phyloP scores from a whole-genome alignment of 2,329 filamentous ascomycete species.

The Neophaeococcomyces aloes region DNA sequence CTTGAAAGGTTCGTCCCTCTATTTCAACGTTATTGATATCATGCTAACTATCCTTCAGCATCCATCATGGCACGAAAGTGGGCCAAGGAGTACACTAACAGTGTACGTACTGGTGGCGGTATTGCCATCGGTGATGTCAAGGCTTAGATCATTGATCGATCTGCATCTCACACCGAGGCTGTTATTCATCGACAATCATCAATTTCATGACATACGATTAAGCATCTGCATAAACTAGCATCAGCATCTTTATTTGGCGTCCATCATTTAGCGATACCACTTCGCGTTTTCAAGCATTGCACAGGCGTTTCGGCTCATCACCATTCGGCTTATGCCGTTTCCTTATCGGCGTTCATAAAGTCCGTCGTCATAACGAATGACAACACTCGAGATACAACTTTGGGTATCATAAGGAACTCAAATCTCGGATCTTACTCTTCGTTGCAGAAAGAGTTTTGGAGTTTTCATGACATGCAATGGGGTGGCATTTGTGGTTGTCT shows the following conservation, averaged over 20 bases:
- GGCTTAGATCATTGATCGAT: neutral
- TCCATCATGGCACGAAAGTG: constrained; percentile 86
- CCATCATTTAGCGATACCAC: constrained; percentile 6
- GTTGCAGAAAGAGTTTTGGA: no score
- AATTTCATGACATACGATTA: constrained; percentile 1
- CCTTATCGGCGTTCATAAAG: no score
- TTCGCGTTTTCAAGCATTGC: neutral
- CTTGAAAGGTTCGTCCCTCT: constrained; percentile 80
- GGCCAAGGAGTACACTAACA: constrained; percentile 63
- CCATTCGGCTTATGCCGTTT: no score
- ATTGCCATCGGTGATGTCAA: constrained; percentile 14
- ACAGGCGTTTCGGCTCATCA: neutral
- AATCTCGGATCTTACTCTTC: no score
- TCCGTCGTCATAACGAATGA: no score
- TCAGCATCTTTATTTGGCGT: constrained; percentile 2
- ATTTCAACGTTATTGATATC: no score
- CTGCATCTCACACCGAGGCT: neutral
- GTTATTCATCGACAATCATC: neutral
- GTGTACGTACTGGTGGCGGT: constrained; percentile 13
- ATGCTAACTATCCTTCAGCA: constrained; percentile 44
- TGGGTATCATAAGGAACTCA: no score
- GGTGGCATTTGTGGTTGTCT: no score
- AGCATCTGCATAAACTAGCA: constrained; percentile 7
- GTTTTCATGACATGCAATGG: no score
- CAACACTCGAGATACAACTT: no score